phyloP scores from a whole-genome alignment of 73 alveolate species.

The Uronychia binucleata region DNA sequence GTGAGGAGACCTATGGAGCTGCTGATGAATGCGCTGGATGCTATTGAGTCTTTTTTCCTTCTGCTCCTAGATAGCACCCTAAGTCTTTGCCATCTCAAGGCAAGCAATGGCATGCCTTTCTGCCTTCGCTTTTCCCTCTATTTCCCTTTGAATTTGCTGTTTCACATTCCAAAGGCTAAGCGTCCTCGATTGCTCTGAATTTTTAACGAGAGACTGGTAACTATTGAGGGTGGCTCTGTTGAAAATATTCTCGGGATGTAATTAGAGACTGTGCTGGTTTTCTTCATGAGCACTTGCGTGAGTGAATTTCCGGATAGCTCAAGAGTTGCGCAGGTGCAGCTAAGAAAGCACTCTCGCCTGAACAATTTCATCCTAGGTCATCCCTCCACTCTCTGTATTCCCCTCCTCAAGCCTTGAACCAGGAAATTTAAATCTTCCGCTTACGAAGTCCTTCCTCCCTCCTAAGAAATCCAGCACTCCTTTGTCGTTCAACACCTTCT shows the following conservation, averaged over 20 bases:
- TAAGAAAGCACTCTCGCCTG: neutral
- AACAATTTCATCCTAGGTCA: neutral
- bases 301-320: neutral
- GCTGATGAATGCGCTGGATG: neutral
- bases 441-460: neutral
- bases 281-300: neutral
- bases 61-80: neutral
- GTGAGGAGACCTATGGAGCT: no score
- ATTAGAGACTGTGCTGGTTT: neutral
- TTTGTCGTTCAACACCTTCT: neutral
- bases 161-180: neutral
- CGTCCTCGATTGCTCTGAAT: neutral
- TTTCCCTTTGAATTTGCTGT: neutral
- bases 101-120: neutral
- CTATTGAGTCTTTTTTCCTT: neutral
- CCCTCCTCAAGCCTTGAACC: neutral
- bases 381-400: neutral
- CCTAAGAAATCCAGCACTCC: neutral
- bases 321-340: neutral
- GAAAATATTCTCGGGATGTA: neutral
- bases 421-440: neutral
- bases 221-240: neutral
- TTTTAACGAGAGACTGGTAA: neutral
- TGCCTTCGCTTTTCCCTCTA: neutral
- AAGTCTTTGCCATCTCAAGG: neutral